phyloP scores from a whole-genome alignment of 768 basidiomycete genomes.

The Trametes maxima region DNA sequence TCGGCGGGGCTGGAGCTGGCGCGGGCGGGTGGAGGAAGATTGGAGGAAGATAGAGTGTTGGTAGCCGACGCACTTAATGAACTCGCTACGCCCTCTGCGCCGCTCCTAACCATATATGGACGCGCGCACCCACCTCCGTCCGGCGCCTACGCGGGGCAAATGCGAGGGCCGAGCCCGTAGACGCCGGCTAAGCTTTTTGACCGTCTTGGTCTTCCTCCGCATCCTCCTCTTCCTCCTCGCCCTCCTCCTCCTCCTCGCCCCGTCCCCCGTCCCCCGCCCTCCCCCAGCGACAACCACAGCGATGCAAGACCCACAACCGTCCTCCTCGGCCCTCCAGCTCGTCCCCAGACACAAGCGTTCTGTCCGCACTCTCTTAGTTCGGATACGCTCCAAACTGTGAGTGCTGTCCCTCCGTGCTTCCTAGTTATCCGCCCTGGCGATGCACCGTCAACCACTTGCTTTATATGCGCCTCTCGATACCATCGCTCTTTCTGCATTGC shows the following conservation, averaged over 20 bases:
- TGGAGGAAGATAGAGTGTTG: background rate
- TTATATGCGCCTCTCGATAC: background rate
- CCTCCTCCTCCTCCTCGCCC: background rate
- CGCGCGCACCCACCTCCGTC: background rate
- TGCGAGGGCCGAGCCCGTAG: background rate
- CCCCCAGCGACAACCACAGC: constrained; percentile 1
- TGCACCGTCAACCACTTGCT: background rate
- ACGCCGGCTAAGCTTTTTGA: constrained; percentile 23
- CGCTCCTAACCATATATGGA: background rate
- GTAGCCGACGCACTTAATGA: constrained; percentile 11
- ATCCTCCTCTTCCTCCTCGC: constrained; percentile 3
- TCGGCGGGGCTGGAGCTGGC: background rate
- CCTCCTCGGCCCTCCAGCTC: background rate
- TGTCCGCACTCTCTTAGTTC: constrained; percentile 5
- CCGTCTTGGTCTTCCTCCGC: constrained; percentile 12
- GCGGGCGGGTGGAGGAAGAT: background rate
- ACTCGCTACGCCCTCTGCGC: background rate
- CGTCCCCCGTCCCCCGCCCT: background rate
- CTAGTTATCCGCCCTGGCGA: background rate
- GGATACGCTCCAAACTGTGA: constrained; percentile 20
- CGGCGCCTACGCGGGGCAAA: constrained; percentile 4
- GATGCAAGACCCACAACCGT: background rate
- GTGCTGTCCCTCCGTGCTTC: background rate
- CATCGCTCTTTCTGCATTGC: background rate
- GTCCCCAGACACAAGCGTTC: constrained; percentile 1